Evolutionary conservation across 305 asterid species (phyloP), one percentile per base, ranked within the genome.

Genomic region (Fraxinus velutina): DNA sequence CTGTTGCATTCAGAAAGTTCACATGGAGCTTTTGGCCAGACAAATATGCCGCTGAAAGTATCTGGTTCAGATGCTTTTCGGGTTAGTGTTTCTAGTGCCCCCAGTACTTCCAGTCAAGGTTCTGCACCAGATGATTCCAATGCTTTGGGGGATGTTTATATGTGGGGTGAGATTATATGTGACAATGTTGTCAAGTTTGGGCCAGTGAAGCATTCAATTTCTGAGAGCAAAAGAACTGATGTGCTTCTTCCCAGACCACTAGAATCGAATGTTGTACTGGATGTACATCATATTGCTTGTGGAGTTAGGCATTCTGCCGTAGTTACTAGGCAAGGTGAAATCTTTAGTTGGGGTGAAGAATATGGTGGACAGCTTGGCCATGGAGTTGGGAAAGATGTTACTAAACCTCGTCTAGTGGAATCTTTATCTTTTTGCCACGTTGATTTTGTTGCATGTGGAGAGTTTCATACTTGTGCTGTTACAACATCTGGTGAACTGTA

Each of bases 321-420:
- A 27, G 97, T 93, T 78, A 93, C 97, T 32, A 87, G 98, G 84
- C 98, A 91, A 82, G 99, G 99, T 6, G 98, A 94, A 83, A 88
- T 93, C 71, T 96, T 94, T 86, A 92, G 93, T 27, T 96, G 99
- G 99, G 99, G 99, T 17, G 99, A 96, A 83, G 99, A 96, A 87
- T 92, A 97, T 2, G 99, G 99, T 30, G 99, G 99, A 29, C 88
- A 98, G 78, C 99, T 96, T 19, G 99, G 99, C 66, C 99, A 94
- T 78, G 98, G 99, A 47, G 88, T 90, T 29, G 92, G 95, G 60
- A 90, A 90, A 80, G 98, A 96, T 47, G 88, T 92, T 15, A 84
- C 82, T 47, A 95, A 90, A 24, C 99, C 99, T 62, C 88, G 89
- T 27, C 84, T 93, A n/a, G 92, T 96, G 62, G 99, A 96, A 78